Evolutionary conservation across 345 rosid species (phyloP), one percentile per base, ranked within the genome.

Genomic region (Cardamine occulta): DNA sequence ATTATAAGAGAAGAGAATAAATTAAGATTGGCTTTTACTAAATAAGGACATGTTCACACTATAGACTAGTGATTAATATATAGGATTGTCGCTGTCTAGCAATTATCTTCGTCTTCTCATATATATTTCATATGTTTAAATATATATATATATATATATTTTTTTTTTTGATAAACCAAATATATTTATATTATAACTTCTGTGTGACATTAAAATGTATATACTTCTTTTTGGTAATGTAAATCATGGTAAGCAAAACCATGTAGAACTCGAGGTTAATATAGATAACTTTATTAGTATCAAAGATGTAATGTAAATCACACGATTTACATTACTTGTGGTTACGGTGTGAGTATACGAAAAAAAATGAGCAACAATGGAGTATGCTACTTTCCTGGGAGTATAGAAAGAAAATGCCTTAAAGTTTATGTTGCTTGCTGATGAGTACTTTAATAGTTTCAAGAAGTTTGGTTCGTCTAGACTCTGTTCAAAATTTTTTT

Each of bases 291-390:
- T 12, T 26, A 54, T 54, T 14, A 54, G 19, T 7, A 15, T 7
- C 14, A 39, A 34, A 12, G 19, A 4, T 58, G 63, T 58, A 63
- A 42, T 13, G 52, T 40, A 63, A 40, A 40, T 24, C 67, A 42
- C 34, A 62, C 51, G 66, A 62, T 39, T 12, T 62, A 14, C 12
- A 62, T 62, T 23, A 40, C 53, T 63, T 63, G 35, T 44, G 24
- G 45, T 44, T 44, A 24, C 18, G 32, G 68, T 63, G 42, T 42
- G 53, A 63, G 68, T 63, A 26, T 42, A 42, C 68, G 68, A 26
- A 42, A 61, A 61, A 63, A 24, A 6, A 55, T 26, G 35, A 42
- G 37, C 32, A 54, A 24, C 60, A 55, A 14, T 61, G 48, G 18
- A 61, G 21, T 56, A 31, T 3, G 40, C 11, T 31, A 57, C 40